Conservation (phyloP, 176 grass and related monocot genomes). For the Urochloa ruziziensis region DNA sequence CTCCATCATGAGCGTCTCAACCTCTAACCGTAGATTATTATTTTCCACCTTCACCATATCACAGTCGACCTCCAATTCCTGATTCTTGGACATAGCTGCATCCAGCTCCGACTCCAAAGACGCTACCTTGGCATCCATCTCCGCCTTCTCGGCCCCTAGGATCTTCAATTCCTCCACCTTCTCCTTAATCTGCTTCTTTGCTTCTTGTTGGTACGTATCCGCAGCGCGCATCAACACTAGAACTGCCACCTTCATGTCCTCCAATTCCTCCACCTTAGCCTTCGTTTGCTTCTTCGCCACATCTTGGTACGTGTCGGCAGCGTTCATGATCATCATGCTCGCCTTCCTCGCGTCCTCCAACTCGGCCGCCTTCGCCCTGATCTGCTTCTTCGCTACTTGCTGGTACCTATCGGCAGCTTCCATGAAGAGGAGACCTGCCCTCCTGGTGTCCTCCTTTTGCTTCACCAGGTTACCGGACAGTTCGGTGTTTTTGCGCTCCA, state of each 20-base stretch:
- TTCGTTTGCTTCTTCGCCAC: neutral
- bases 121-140: neutral
- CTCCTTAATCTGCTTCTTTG: neutral
- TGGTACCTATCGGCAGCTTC: neutral
- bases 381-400: neutral
- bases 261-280: neutral
- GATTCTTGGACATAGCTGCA: neutral
- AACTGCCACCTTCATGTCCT: neutral
- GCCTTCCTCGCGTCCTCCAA: neutral
- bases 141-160: neutral
- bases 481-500: neutral
- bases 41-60: neutral
- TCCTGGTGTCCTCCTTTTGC: neutral
- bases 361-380: neutral
- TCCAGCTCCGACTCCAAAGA: neutral
- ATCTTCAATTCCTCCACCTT: neutral
- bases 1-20: neutral
- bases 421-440: neutral
- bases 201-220: neutral
- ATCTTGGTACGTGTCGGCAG: neutral
- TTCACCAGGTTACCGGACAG: neutral
- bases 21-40: neutral
- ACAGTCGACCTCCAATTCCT: neutral
- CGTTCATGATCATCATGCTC: neutral
- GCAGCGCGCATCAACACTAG: neutral